These are phyloP conservation scores for Aspergillus candidus DNA, from an alignment of 2,329 filamentous ascomycete species.

Conservation along the genomic window DNA sequence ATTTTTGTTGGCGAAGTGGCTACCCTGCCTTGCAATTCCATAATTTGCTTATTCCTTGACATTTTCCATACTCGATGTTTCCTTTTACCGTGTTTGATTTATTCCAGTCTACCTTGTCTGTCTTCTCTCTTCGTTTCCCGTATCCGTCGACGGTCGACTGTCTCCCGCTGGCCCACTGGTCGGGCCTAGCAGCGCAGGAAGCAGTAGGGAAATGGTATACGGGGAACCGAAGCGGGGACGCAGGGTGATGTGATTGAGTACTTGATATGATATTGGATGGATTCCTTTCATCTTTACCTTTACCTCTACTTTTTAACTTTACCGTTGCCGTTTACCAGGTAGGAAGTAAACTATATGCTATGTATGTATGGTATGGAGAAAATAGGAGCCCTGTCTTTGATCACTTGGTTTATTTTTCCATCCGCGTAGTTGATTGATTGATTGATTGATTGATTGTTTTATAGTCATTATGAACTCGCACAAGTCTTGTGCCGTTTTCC, in stretches of 20 bases:
- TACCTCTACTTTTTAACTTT: too few species aligned
- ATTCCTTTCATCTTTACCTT: conserved; percentile 6
- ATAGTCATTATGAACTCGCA: too few species aligned
- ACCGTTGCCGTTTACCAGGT: conserved; percentile 1
- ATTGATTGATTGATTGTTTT: too few species aligned
- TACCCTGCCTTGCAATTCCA: conserved; percentile 19
- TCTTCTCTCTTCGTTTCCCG: conserved; percentile 10
- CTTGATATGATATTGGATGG: conserved; percentile 16
- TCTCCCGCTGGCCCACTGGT: conserved; percentile 12
- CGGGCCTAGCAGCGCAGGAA: conserved; percentile 8
- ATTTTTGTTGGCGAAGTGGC: conserved; percentile 31
- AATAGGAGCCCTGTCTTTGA: conserved; percentile 15
- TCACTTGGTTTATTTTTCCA: neutral
- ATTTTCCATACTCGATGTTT: conserved; percentile 9
- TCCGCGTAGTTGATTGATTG: neutral
- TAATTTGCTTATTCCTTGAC: conserved; percentile 20
- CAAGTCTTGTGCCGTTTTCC: too few species aligned
- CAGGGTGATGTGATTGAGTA: conserved; percentile 10
- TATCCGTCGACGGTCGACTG: conserved; percentile 3
- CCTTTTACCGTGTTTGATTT: conserved; percentile 15
- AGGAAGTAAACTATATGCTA: conserved; percentile 10
- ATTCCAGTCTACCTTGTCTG: conserved; percentile 17
- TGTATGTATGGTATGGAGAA: conserved; percentile 24
- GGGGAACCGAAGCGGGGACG: conserved; percentile 1
- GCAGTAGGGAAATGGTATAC: conserved; percentile 5